Conservation (phyloP, 306 rosid species). For the Oemleria cerasiformis region DNA sequence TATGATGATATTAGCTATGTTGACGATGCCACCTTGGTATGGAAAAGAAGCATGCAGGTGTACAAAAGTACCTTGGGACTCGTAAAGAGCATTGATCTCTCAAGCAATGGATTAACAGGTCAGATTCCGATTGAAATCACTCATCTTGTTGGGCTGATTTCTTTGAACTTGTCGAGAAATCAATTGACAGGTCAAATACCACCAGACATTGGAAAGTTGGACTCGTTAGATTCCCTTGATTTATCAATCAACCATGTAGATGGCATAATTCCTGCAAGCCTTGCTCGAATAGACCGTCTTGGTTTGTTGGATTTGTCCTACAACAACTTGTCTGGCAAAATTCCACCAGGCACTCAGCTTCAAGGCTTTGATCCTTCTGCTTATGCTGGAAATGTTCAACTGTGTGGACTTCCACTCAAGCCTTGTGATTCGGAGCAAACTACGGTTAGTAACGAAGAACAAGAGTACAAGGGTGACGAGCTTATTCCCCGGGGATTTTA, state of each 20-base stretch:
- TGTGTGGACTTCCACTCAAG: slow-evolving; percentile 3
- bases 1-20: neutral
- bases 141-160: slow-evolving; percentile 12
- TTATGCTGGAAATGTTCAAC: neutral
- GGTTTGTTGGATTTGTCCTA: neutral
- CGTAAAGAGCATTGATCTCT: neutral
- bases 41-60: neutral
- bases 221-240: slow-evolving; percentile 11
- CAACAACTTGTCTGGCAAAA: slow-evolving; percentile 25
- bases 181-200: neutral
- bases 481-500: slow-evolving; percentile 15
- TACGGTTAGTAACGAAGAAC: too few relatives aligned
- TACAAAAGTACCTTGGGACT: neutral
- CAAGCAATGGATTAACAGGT: neutral
- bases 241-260: slow-evolving; percentile 22
- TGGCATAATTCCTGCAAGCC: slow-evolving; percentile 22
- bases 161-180: slow-evolving; percentile 21
- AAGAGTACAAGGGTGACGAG: too few relatives aligned
- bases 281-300: neutral
- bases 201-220: slow-evolving; percentile 1
- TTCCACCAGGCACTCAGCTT: neutral
- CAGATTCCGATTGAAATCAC: neutral
- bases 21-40: neutral
- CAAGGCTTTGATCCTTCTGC: neutral
- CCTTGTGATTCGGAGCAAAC: too few relatives aligned